Evolutionary conservation across 768 basidiomycete genomes (phyloP), one percentile per base, ranked within the genome.

Genomic region (Boletales sp.): DNA sequence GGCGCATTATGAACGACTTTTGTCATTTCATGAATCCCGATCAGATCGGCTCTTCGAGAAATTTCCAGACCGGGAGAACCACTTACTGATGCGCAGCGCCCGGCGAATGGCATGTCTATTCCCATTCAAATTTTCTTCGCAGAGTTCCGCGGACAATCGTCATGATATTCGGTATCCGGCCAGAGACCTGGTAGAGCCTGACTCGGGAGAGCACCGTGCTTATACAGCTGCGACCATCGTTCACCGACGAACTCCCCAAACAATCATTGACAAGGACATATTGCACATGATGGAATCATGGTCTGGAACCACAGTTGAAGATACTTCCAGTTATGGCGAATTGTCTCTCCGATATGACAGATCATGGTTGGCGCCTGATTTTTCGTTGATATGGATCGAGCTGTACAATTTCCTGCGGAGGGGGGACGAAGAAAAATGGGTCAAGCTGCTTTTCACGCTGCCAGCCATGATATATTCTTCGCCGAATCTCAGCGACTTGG

Each of bases 381-480:
- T 69, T 6, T 27, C 55, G 0, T 39, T 45, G 7, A 45, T 52
- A 6, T 70, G 65, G 56, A 42, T 71, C 39, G 43, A 63, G 14
- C 39, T 62, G 8, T 70, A 68, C 18, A 43, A 67, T 35, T 30
- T 56, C 18, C 63, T 58, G 39, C 63, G 61, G 46, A 12, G n/a
- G 27, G 43, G 50, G 15, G 3, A 42, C 8, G 51, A 39, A 12
- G 6, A 8, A 14, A 29, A 58, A 41, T 54, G 48, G 38, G 59
- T 43, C 35, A 58, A 51, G 35, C 17, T 71, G 12, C 43, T 57
- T 7, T 71, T 71, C 32, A 57, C 59, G 9, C 54, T 70, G 9
- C 54, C 66, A 17, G 59, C 67, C 2, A 57, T 69, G 58, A 55
- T 44, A 32, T 72, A 67, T 51, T 40, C 50, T 12, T 64, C 61